phyloP scores from a whole-genome alignment of 495 filamentous ascomycete genomes.

The Lasiosphaeria hispida region DNA sequence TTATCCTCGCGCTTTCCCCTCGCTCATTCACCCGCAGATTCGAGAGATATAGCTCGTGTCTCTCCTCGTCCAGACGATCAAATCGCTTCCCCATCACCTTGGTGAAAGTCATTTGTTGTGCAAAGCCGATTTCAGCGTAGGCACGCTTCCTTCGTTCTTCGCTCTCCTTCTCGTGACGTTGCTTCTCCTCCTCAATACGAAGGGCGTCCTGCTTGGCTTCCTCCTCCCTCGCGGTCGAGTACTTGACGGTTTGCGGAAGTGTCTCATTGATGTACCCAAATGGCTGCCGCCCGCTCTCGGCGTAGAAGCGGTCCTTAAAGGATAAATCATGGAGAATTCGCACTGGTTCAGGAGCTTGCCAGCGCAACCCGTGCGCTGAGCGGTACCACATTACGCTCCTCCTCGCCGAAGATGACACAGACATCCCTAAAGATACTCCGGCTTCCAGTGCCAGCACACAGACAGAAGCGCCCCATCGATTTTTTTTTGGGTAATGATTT shows the following conservation, averaged over 20 bases:
- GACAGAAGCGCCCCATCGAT: too few relatives aligned
- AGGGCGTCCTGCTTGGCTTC: neutral
- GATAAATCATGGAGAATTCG: neutral
- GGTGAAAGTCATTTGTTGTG: too few relatives aligned
- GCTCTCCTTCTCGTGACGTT: neutral
- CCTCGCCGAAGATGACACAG: neutral
- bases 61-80: too few relatives aligned
- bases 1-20: too few relatives aligned
- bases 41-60: too few relatives aligned
- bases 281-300: neutral
- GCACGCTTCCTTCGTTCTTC: neutral
- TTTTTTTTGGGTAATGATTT: too few relatives aligned
- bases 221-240: neutral
- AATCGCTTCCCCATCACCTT: too few relatives aligned
- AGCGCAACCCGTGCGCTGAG: neutral
- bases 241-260: neutral
- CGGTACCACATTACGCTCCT: neutral
- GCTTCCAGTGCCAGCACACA: too few relatives aligned
- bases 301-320: neutral
- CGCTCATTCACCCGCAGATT: too few relatives aligned
- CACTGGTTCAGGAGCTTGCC: neutral
- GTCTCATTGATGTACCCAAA: neutral
- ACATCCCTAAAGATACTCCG: too few relatives aligned
- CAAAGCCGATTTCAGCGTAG: too few relatives aligned
- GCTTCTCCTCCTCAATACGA: neutral